Evolutionary conservation across 345 rosid species (phyloP).

Genomic region (Acer campestre): DNA sequence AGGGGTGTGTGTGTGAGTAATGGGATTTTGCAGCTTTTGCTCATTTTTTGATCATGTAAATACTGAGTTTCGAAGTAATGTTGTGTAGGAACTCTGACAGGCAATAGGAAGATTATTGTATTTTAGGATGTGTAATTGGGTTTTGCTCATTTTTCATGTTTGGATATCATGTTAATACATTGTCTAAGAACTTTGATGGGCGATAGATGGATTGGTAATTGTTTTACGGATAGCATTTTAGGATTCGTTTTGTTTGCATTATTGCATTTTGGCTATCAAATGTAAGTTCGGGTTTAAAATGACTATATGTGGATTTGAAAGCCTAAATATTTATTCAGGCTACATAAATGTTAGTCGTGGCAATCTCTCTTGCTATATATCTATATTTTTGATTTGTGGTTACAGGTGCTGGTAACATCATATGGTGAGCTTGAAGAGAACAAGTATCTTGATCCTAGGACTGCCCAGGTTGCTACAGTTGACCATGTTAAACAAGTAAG

Average conservation of each 20-base stretch:
- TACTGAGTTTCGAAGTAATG: no score
- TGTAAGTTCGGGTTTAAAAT: not conserved
- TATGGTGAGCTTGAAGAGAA: constrained; percentile 63
- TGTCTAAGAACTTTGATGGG: not conserved
- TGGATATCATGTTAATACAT: not conserved
- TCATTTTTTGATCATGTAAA: no score
- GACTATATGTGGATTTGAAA: not conserved
- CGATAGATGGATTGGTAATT: not conserved
- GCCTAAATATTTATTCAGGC: not conserved
- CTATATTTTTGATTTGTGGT: constrained; percentile 1
- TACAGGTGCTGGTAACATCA: constrained; percentile 72
- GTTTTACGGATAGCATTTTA: not conserved
- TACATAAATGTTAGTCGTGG: not conserved
- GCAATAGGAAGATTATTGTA: no score
- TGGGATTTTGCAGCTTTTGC: no score
- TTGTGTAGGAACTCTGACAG: no score
- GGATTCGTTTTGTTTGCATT: not conserved
- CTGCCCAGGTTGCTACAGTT: constrained; percentile 82
- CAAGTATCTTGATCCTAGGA: constrained; percentile 89
- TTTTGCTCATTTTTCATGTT: not conserved
- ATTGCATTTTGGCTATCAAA: not conserved
- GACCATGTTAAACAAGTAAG: constrained; percentile 95
- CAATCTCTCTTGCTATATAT: not conserved
- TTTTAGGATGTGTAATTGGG: not conserved
- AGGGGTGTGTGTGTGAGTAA: no score